Conservation (phyloP, 192 early-diverging fungal genomes). For the Linderina pennispora region DNA sequence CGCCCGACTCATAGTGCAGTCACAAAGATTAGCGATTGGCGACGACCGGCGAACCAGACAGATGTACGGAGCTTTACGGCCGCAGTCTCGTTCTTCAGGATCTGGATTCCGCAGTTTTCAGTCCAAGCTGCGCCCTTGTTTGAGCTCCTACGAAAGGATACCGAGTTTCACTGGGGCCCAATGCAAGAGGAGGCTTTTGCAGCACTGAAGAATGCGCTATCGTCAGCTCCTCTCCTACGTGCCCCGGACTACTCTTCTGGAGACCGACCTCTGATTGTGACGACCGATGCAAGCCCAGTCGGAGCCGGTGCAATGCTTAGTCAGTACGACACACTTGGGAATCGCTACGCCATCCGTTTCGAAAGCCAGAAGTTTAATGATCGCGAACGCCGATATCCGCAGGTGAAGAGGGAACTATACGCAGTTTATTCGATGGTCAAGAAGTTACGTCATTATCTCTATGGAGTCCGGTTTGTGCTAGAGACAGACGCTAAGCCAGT, state of each 20-base stretch:
- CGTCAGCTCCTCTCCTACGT: neutral
- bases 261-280: neutral
- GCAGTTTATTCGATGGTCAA: slow-evolving; percentile 1
- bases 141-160: neutral
- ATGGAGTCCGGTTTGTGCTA: neutral
- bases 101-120: slow-evolving; percentile 5
- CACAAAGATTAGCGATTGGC: neutral
- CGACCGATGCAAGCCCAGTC: slow-evolving; percentile 4
- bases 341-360: neutral
- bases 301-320: slow-evolving; percentile 2
- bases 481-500: slow-evolving; percentile 1
- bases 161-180: neutral
- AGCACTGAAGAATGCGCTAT: neutral
- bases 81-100: neutral
- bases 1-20: neutral
- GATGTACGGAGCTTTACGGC: neutral
- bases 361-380: slow-evolving; percentile 2
- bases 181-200: neutral
- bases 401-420: slow-evolving; percentile 4
- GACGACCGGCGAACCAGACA: neutral
- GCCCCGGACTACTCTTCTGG: neutral
- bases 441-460: neutral
- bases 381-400: slow-evolving; percentile 1
- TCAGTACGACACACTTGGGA: neutral
- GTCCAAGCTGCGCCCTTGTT: slow-evolving; percentile 3